Conservation (phyloP, 2,329 filamentous ascomycete species). For the Bimuria novae-zelandiae region DNA sequence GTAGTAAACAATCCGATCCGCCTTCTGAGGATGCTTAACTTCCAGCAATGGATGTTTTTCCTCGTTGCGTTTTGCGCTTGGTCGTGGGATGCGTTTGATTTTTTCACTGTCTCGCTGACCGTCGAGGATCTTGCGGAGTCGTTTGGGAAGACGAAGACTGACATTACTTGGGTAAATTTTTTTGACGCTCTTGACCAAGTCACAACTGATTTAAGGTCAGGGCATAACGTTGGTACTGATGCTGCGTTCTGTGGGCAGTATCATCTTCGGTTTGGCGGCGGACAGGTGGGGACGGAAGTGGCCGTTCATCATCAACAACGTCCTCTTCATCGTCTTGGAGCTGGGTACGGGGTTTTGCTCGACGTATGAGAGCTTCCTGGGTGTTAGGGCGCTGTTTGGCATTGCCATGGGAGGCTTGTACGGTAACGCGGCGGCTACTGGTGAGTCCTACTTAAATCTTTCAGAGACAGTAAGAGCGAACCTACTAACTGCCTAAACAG, state of each 20-base stretch:
- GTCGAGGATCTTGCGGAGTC: conserved; percentile 57
- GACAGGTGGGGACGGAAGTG: conserved; percentile 63
- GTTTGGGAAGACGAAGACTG: conserved; percentile 59
- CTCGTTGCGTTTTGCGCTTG: conserved; percentile 55
- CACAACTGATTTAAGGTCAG: neutral
- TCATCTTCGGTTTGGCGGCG: conserved; percentile 59
- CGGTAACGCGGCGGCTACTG: conserved; percentile 64
- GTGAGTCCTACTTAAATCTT: conserved; percentile 14
- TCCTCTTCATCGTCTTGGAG: conserved; percentile 65
- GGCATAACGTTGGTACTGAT: conserved; percentile 57
- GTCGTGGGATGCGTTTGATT: conserved; percentile 59
- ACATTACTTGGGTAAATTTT: conserved; percentile 59
- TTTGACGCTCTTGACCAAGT: no score
- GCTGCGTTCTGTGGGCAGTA: conserved; percentile 63
- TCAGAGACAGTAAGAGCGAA: neutral
- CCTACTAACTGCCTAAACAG: conserved; percentile 31
- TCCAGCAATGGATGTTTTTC: conserved; percentile 65
- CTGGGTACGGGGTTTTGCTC: conserved; percentile 64
- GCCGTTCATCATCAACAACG: conserved; percentile 63
- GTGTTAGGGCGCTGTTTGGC: conserved; percentile 63
- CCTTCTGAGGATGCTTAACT: conserved; percentile 56
- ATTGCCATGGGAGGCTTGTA: conserved; percentile 69
- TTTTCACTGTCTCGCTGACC: conserved; percentile 65
- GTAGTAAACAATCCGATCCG: conserved; percentile 61
- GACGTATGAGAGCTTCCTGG: conserved; percentile 63